phyloP scores from a whole-genome alignment of 163 green algal genomes.

The Scenedesmus sp. region DNA sequence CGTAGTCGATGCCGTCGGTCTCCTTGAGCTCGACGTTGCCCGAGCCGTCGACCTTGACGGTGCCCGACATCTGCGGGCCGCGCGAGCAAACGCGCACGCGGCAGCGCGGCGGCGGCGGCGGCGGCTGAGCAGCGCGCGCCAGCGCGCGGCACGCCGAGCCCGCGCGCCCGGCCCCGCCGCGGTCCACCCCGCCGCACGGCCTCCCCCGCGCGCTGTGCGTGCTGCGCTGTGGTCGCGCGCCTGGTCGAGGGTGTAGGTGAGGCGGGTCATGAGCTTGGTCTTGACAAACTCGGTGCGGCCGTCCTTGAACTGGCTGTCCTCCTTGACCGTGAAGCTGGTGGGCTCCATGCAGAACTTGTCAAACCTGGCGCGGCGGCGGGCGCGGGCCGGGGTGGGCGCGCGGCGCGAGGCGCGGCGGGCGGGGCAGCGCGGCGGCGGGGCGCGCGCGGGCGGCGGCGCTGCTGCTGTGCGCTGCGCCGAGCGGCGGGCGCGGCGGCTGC shows the following conservation, averaged over 20 bases:
- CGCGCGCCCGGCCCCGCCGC: not conserved
- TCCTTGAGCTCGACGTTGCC: conserved; percentile 94
- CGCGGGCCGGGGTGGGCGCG: not conserved
- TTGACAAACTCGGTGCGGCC: conserved; percentile 92
- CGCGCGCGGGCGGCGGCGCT: not conserved
- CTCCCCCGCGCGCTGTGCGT: not conserved
- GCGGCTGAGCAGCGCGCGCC: not conserved
- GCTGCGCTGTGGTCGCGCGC: conserved; percentile 49
- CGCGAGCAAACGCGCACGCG: not conserved
- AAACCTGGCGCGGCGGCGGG: conserved; percentile 50
- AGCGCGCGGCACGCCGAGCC: not conserved
- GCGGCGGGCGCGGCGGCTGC: not conserved
- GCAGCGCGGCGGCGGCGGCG: not conserved
- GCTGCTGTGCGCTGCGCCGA: conserved; percentile 4
- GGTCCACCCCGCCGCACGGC: not conserved
- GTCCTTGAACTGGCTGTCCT: conserved; percentile 84
- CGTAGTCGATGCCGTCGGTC: conserved; percentile 98
- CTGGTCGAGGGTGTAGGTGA: conserved; percentile 99
- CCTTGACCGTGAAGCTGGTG: conserved; percentile 96
- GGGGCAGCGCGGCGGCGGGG: not conserved
- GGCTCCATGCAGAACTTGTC: conserved; percentile 99
- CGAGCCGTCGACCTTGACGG: conserved; percentile 86
- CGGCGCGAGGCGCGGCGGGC: not conserved
- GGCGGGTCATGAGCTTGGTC: conserved; percentile 99
- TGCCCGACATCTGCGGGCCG: conserved; percentile 77